Evolutionary conservation across 805 yeast species (phyloP).

Genomic region (Starmera dryadoides): DNA sequence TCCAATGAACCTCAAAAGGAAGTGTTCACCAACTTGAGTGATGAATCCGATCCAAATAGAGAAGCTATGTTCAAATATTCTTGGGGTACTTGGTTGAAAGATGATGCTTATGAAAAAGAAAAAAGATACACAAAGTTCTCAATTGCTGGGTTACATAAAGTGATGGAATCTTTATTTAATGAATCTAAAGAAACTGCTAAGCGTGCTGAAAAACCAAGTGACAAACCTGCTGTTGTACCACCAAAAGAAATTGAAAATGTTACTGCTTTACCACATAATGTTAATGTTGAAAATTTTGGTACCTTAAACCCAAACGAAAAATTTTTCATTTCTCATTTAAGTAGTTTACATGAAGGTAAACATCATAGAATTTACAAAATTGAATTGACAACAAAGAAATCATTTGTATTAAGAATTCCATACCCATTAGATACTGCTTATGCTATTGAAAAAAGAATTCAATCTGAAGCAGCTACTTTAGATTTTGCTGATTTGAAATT

Average conservation of each 20-base stretch:
- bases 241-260: slow-evolving; percentile 34
- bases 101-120: slow-evolving; percentile 68
- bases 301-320: slow-evolving; percentile 33
- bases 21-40: slow-evolving; percentile 44
- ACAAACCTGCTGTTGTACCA: slow-evolving; percentile 12
- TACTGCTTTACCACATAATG: slow-evolving; percentile 41
- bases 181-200: slow-evolving; percentile 29
- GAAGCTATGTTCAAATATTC: slow-evolving; percentile 75
- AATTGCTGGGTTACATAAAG: slow-evolving; percentile 61
- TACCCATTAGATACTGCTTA: slow-evolving; percentile 66
- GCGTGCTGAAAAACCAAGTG: slow-evolving; percentile 16
- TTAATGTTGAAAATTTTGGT: slow-evolving; percentile 36
- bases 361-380: slow-evolving; percentile 84
- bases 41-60: slow-evolving; percentile 61
- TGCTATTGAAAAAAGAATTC: slow-evolving; percentile 58
- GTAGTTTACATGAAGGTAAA: slow-evolving; percentile 89
- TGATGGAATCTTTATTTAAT: slow-evolving; percentile 37
- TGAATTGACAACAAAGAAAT: slow-evolving; percentile 51
- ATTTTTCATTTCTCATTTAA: slow-evolving; percentile 57
- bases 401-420: slow-evolving; percentile 77
- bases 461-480: slow-evolving; percentile 89
- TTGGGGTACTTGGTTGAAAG: slow-evolving; percentile 92
- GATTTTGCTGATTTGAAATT: slow-evolving; percentile 69
- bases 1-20: slow-evolving; percentile 25
- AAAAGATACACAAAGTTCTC: slow-evolving; percentile 78